Percentiles rank a stretch among this genome's conserved stretches.
Evolutionary conservation across 2,329 filamentous ascomycete genomes (phyloP).

Genomic region (Trichoderma sp.): DNA sequence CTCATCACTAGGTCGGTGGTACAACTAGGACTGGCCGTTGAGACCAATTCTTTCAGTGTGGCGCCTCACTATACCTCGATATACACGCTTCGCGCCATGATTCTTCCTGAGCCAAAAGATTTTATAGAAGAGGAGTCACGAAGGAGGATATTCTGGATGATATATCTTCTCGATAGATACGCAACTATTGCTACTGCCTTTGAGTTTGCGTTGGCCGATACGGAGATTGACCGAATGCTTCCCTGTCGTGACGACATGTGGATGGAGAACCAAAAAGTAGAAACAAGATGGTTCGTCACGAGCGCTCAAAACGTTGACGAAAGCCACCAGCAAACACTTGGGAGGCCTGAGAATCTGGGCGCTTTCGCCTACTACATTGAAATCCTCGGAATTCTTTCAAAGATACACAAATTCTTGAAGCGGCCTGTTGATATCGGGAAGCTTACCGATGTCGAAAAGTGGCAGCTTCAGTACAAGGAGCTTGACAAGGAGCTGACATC

Average conservation of each 20-base stretch:
- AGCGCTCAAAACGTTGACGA: constrained; percentile 45
- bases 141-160: constrained; percentile 88
- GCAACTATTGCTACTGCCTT: constrained; percentile 90
- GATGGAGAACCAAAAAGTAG: constrained; percentile 78
- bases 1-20: constrained; percentile 87
- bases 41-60: constrained; percentile 76
- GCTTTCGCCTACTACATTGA: constrained; percentile 91
- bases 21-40: constrained; percentile 81
- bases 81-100: constrained; percentile 83
- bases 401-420: constrained; percentile 86
- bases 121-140: constrained; percentile 90
- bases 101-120: constrained; percentile 77
- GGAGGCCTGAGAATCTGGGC: constrained; percentile 77
- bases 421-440: constrained; percentile 86
- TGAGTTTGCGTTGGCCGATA: constrained; percentile 85
- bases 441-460: constrained; percentile 80
- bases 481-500: constrained; percentile 76
- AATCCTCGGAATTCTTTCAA: constrained; percentile 81
- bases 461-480: constrained; percentile 84
- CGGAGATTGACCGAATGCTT: constrained; percentile 82
- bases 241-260: constrained; percentile 88
- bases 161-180: constrained; percentile 87
- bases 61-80: constrained; percentile 82
- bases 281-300: constrained; percentile 77
- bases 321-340: constrained; percentile 61